Evolutionary conservation across 2,329 filamentous ascomycete genomes (phyloP).

Genomic region (Periconia digitata): DNA sequence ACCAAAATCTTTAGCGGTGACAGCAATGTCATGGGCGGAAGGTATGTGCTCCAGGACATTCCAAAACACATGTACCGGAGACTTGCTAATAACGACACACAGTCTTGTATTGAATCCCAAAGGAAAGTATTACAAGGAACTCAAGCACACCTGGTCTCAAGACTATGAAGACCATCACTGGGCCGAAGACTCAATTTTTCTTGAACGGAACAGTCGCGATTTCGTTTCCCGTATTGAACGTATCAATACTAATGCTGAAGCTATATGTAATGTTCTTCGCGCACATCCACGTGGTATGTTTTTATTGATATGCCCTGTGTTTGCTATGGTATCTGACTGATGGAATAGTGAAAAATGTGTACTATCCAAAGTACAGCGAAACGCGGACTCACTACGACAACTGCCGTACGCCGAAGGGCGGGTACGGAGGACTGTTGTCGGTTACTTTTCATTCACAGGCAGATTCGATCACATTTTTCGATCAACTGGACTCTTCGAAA

Average conservation of each 20-base stretch:
- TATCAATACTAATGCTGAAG: constrained; percentile 83
- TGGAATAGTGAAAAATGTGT: constrained; percentile 69
- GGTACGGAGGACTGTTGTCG: constrained; percentile 88
- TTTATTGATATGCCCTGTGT: neutral
- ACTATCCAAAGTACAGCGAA: constrained; percentile 81
- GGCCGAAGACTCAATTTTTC: constrained; percentile 90
- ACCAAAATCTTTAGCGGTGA: constrained; percentile 98
- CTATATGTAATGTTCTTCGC: constrained; percentile 72
- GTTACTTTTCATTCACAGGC: constrained; percentile 72
- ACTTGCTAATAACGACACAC: neutral
- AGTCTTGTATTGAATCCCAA: constrained; percentile 65
- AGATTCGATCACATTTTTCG: constrained; percentile 80
- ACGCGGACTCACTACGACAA: constrained; percentile 75
- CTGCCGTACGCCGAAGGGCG: constrained; percentile 71
- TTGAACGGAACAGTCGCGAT: constrained; percentile 94
- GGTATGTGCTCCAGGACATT: constrained; percentile 39
- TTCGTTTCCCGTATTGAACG: constrained; percentile 80
- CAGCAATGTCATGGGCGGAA: constrained; percentile 97
- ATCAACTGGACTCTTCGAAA: constrained; percentile 83
- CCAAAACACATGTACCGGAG: neutral
- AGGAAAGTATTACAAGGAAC: constrained; percentile 65
- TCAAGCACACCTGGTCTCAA: constrained; percentile 67
- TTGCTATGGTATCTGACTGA: constrained; percentile 15
- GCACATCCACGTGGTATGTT: constrained; percentile 54
- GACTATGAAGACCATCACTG: constrained; percentile 90